phyloP scores from a whole-genome alignment of 805 yeast genomes.

The Naumovozyma baii region DNA sequence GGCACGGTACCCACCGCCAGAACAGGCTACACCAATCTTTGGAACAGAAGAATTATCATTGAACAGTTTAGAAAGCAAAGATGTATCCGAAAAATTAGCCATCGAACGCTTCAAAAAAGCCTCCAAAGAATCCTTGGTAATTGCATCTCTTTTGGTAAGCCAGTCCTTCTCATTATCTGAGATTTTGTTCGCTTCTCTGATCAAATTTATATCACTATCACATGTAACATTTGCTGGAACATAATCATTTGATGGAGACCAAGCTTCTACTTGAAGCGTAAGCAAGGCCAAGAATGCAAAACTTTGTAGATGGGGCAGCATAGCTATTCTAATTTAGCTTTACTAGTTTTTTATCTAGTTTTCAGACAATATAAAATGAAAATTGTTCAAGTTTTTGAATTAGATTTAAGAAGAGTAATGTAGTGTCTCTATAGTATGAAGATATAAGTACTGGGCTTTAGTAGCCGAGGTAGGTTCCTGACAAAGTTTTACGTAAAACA shows the following conservation, averaged over 20 bases:
- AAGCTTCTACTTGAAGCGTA: slow-evolving; percentile 18
- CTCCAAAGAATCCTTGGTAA: slow-evolving; percentile 38
- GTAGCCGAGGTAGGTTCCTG: too few species aligned
- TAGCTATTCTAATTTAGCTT: not conserved
- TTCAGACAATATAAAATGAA: too few species aligned
- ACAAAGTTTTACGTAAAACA: too few species aligned
- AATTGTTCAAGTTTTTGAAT: too few species aligned
- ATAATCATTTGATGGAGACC: slow-evolving; percentile 51
- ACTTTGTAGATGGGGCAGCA: not conserved
- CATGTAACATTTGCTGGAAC: slow-evolving; percentile 54
- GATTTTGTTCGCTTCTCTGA: slow-evolving; percentile 41
- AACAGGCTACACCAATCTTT: slow-evolving; percentile 51
- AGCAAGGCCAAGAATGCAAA: not conserved
- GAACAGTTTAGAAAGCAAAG: slow-evolving; percentile 14
- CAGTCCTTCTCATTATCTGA: slow-evolving; percentile 43
- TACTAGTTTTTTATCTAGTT: too few species aligned
- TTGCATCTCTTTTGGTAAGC: slow-evolving; percentile 39
- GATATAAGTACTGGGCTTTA: too few species aligned
- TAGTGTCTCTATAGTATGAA: too few species aligned
- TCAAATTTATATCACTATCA: slow-evolving; percentile 34
- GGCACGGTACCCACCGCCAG: slow-evolving; percentile 91
- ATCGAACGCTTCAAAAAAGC: slow-evolving; percentile 37
- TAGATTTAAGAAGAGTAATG: too few species aligned
- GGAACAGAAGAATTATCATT: slow-evolving; percentile 25
- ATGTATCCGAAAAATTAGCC: slow-evolving; percentile 16